Percentiles rank a stretch among this genome's conserved stretches.
phyloP scores from a whole-genome alignment of 495 filamentous ascomycete species.

The Pseudoneurospora amorphoporcata region DNA sequence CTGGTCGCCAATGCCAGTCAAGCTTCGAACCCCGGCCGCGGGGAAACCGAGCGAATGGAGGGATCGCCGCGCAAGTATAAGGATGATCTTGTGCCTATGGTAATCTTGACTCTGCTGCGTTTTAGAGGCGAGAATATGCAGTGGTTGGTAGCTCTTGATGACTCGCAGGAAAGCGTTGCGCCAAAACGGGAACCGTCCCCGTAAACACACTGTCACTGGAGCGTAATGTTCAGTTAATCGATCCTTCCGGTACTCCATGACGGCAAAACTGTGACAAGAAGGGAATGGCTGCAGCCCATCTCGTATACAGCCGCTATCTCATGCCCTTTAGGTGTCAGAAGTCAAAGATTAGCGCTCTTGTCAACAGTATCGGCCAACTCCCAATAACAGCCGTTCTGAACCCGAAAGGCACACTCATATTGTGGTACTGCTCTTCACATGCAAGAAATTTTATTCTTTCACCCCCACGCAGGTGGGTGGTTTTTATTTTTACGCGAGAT shows the following conservation, averaged over 20 bases:
- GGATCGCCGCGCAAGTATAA: not conserved
- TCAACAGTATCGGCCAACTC: not conserved
- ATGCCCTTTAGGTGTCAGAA: not conserved
- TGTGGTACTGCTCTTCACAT: not conserved
- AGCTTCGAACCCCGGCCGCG: not conserved
- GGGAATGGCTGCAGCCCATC: not conserved
- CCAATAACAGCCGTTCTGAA: not conserved
- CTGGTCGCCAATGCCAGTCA: not conserved
- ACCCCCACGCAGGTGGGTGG: too few relatives aligned
- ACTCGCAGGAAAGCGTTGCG: not conserved
- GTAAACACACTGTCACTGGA: not conserved
- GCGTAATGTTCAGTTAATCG: not conserved
- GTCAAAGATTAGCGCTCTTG: not conserved
- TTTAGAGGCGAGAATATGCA: not conserved
- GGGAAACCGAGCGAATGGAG: not conserved
- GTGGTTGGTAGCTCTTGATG: not conserved
- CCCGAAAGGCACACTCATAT: not conserved
- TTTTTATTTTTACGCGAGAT: not conserved
- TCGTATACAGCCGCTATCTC: not conserved
- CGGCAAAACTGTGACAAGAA: not conserved
- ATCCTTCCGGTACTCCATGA: not conserved
- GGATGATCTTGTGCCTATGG: not conserved
- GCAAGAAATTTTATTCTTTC: not conserved
- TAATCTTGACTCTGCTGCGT: not conserved
- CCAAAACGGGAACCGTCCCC: not conserved